A percentile compares a stretch with the other conserved stretches of the same genome.
phyloP scores from a whole-genome alignment of 2,329 filamentous ascomycete species.

The Fusarium robinianum region DNA sequence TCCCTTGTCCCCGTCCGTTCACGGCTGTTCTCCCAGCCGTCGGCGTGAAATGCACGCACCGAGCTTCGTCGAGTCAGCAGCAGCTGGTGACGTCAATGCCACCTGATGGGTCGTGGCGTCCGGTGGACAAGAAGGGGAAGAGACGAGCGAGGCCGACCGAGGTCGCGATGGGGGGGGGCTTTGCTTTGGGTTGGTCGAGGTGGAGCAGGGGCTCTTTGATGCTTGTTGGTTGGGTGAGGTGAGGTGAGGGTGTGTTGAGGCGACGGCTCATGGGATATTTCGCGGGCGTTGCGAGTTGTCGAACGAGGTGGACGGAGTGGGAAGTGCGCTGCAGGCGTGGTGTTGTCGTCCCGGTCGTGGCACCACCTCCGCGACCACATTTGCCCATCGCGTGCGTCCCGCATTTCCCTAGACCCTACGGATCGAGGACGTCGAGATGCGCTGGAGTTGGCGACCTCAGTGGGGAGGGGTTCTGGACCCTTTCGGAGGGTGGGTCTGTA shows the following conservation, averaged over 20 bases:
- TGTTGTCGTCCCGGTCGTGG: slow-evolving; percentile 29
- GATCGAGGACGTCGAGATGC: not conserved
- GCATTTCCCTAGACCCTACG: not conserved
- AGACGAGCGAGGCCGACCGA: slow-evolving; percentile 15
- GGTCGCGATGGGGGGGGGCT: slow-evolving; percentile 11
- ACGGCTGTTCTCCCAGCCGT: slow-evolving; percentile 10
- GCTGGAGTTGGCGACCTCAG: slow-evolving; percentile 3
- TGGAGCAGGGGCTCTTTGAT: slow-evolving; percentile 10
- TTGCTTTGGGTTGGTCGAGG: too few relatives aligned
- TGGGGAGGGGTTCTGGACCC: slow-evolving; percentile 23
- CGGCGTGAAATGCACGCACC: slow-evolving; percentile 16
- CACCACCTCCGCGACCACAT: slow-evolving; percentile 22
- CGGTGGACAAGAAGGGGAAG: slow-evolving; percentile 20
- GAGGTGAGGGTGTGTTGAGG: slow-evolving; percentile 7
- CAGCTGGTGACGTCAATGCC: slow-evolving; percentile 36
- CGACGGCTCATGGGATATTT: not conserved
- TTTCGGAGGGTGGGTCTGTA: slow-evolving; percentile 22
- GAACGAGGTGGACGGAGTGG: slow-evolving; percentile 11
- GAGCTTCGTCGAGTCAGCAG: slow-evolving; percentile 13
- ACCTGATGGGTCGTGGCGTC: slow-evolving; percentile 28
- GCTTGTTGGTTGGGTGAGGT: slow-evolving; percentile 4
- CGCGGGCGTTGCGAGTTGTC: slow-evolving; percentile 21
- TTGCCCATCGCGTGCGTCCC: not conserved
- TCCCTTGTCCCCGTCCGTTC: slow-evolving; percentile 21
- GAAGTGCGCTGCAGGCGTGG: slow-evolving; percentile 26